A percentile compares a stretch with the other conserved stretches of the same genome.
These are phyloP conservation scores for Apostasia shenzhenica DNA, from an alignment of 106 monocot species.

Conservation along the genomic window DNA sequence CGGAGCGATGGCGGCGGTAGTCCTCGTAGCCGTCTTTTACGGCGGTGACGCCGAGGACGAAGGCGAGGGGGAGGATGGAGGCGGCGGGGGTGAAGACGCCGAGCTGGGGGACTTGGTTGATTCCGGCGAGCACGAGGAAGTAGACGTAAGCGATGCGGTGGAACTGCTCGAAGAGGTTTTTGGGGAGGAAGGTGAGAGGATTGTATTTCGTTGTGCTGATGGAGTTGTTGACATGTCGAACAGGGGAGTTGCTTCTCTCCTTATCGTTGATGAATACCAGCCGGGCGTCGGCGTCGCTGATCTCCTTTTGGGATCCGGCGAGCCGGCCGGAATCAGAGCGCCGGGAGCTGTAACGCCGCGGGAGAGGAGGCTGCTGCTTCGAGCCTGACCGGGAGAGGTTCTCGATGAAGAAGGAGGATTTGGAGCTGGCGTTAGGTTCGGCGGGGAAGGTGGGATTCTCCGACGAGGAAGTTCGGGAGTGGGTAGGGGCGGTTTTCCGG, in stretches of 20 bases:
- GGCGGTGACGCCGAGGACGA: constrained; percentile 72
- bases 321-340: constrained; percentile 30
- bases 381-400: neutral
- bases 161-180: constrained; percentile 87
- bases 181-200: constrained; percentile 53
- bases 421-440: neutral
- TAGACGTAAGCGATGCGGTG: constrained; percentile 72
- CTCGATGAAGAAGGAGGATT: neutral
- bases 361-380: constrained; percentile 6
- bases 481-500: neutral
- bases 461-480: constrained; percentile 9
- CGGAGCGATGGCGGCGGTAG: constrained; percentile 65
- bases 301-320: constrained; percentile 52
- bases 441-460: neutral
- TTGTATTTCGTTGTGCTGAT: constrained; percentile 57
- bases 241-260: constrained; percentile 25
- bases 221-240: constrained; percentile 30
- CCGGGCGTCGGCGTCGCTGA: constrained; percentile 78
- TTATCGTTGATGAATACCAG: constrained; percentile 66
- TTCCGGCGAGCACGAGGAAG: constrained; percentile 49
- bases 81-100: constrained; percentile 40
- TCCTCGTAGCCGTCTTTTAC: constrained; percentile 88
- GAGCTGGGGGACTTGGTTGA: constrained; percentile 63
- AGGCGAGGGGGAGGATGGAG: constrained; percentile 59
- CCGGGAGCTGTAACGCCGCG: constrained; percentile 27